Conservation (phyloP, 2,329 filamentous ascomycete species). For the Gnomoniopsis sp. region DNA sequence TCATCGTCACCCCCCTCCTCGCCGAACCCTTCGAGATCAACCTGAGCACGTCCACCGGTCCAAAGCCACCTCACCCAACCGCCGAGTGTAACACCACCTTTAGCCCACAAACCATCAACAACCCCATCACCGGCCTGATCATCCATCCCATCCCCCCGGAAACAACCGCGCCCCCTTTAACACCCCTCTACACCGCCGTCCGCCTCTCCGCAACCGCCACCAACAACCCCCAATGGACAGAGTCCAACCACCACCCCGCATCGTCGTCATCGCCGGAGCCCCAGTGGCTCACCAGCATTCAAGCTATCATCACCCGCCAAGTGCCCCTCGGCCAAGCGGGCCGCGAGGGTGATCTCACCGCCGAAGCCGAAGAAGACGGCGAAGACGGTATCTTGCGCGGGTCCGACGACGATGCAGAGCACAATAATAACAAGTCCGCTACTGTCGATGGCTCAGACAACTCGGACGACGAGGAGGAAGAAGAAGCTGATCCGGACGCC, state of each 20-base stretch:
- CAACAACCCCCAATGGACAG: conserved; percentile 51
- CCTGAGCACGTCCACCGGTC: conserved; percentile 25
- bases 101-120: conserved; percentile 28
- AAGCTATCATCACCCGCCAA: conserved; percentile 38
- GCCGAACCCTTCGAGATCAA: conserved; percentile 49
- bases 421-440: neutral
- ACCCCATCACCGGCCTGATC: conserved; percentile 49
- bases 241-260: conserved; percentile 38
- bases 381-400: conserved; percentile 25
- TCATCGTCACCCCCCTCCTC: conserved; percentile 50
- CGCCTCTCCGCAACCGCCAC: conserved; percentile 50
- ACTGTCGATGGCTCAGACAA: conserved; percentile 14
- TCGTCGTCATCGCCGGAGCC: too few relatives aligned
- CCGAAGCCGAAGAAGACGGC: conserved; percentile 27
- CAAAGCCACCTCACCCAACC: conserved; percentile 34
- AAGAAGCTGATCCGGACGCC: conserved; percentile 27
- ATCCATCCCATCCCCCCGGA: conserved; percentile 36
- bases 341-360: conserved; percentile 32
- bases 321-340: conserved; percentile 45
- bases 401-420: conserved; percentile 28
- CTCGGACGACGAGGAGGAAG: conserved; percentile 24
- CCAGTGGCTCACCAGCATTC: conserved; percentile 48
- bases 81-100: conserved; percentile 47
- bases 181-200: conserved; percentile 49
- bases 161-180: conserved; percentile 25